These are phyloP conservation scores for Aspergillus nomiae DNA, from an alignment of 2,329 filamentous ascomycete genomes.

Conservation along the genomic window DNA sequence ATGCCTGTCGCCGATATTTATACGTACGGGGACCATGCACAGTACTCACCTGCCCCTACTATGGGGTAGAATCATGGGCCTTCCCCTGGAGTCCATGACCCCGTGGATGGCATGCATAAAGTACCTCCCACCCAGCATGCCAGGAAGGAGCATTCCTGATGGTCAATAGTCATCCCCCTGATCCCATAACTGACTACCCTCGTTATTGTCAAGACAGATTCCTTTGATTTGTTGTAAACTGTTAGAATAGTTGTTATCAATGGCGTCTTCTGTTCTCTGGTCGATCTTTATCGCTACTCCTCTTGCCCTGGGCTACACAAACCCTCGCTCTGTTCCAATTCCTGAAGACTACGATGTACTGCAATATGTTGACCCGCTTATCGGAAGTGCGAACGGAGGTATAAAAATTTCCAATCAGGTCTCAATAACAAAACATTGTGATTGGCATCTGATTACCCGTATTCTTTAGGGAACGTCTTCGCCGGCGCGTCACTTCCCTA, in stretches of 20 bases:
- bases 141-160: constrained; percentile 6
- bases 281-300: constrained; percentile 11
- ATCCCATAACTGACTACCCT: background rate
- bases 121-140: constrained; percentile 6
- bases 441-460: background rate
- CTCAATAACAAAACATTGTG: background rate
- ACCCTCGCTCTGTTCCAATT: constrained; percentile 9
- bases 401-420: constrained; percentile 2
- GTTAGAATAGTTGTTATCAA: background rate
- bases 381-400: constrained; percentile 56
- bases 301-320: constrained; percentile 13
- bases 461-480: constrained; percentile 56
- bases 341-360: constrained; percentile 43
- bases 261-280: background rate
- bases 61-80: background rate
- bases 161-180: background rate
- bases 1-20: background rate
- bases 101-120: background rate
- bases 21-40: background rate
- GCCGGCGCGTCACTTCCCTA: constrained; percentile 58
- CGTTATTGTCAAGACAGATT: background rate
- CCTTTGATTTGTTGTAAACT: background rate
- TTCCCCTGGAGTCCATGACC: background rate
- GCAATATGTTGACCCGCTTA: constrained; percentile 53
- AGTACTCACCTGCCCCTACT: background rate